Base-by-base conservation (phyloP, 2,329 filamentous ascomycete species). In the Venturia asperata region DNA sequence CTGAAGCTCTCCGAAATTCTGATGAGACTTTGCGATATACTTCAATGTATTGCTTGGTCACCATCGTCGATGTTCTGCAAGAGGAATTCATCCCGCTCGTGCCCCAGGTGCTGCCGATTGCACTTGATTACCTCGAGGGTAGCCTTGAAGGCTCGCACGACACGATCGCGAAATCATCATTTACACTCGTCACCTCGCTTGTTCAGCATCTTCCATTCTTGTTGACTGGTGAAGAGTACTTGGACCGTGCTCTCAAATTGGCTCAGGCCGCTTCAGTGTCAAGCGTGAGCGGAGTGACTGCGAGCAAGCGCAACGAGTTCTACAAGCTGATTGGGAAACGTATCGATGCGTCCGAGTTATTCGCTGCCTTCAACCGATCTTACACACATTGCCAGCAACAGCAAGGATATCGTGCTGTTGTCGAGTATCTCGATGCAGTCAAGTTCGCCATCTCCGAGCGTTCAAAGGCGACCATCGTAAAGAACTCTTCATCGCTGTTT, bases 191-290 rank as follows among this genome's bases (percentile, higher is more conserved):
- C 67, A 88, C 87, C 61, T 85, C 91, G 9, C 80, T 97, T 56
- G 85, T 93, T 15, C 87, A 94, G 69, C 86, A 94, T 70, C 79
- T 97, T 34, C 91, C 93, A 0, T 97, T 90, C 77, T 96, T 97
- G 86, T 81, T 97, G 67, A 91, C 91, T 13, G 85, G 85, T 1
- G 52, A 58, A 58, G 81, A 83, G 5, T 87, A 93, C 70, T 77
- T 97, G 13, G 86, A 90, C 68, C 85, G 83, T 61, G 82, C 96
- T 60, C 77, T 97, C 34, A 78, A 81, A 17, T 82, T 90, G 13
- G 92, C 91, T 5, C 89, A 88, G 73, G 80, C 81, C 61, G 94
- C 91, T 60, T 87, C 90, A 19, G 82, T 82, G 65, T 80, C 83
- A 4, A 81, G 79, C 21, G 75, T 91, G 37, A 82, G 85, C 30